Base-by-base conservation (phyloP, 805 yeast genomes). In the Yarrowia yakushimensis region DNA sequence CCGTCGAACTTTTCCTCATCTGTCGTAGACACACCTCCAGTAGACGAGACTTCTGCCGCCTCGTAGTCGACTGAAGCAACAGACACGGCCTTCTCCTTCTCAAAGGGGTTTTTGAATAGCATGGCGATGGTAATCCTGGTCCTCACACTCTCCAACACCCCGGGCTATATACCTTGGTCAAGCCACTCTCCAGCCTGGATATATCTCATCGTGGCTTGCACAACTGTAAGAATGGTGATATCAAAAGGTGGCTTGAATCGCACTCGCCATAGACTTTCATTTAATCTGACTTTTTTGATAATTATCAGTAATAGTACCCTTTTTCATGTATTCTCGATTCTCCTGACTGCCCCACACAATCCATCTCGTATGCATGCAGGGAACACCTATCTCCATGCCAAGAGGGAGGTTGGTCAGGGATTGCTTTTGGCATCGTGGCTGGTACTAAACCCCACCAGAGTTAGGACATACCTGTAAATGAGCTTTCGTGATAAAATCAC, bases 141-240 rank as follows among this genome's bases (percentile, higher is more conserved):
- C 4, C 30, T 6, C 15, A 43, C 3, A 6, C 33, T 9, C 27
- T n/a, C n/a, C n/a, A n/a, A n/a, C 18, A 7, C 18, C 5, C 33
- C 4, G 5, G 31, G 17, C 12, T 45, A 45, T 45, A 45, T 28
- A 45, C 36, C 27, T 11, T n/a, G 0, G 22, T 12, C 33, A 43
- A 45, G 52, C 36, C 52, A 45, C 52, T 45, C n/a, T 27, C 22
- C 33, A 43, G 48, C 48, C 48, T 7, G 48, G 11, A 27, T n/a
- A 27, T 17, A 10, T 9, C 33, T 43, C 48, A 43, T 43, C 20
- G 48, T 43, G 48, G 48, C 48, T 43, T 43, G 31, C 20, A 10
- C 27, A 4, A 13, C 45, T 20, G 45, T 15, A n/a, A n/a, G 30
- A 4, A 25, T 3, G 22, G 15, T 25, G 48, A 10, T 27, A 2